Percentiles rank a stretch among this genome's conserved stretches.
Evolutionary conservation across 108 stramenopile species (phyloP).

Genomic region (Pseudonitzschia multiseries): DNA sequence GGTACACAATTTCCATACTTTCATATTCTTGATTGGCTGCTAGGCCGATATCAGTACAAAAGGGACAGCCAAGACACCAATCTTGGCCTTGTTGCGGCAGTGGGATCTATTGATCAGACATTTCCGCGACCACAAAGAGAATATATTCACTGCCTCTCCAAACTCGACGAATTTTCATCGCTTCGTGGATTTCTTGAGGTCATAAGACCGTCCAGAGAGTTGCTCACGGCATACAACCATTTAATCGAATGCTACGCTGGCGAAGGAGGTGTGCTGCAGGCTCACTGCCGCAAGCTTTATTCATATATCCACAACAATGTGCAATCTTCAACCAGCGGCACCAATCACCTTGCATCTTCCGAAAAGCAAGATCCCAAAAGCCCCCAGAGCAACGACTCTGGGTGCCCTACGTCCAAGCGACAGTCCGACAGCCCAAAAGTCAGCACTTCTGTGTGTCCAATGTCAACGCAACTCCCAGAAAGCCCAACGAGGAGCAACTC

Average conservation of each 20-base stretch:
- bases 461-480: neutral
- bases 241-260: slow-evolving; percentile 40
- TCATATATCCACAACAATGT: slow-evolving; percentile 40
- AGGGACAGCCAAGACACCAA: neutral
- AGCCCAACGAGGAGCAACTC: neutral
- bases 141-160: slow-evolving; percentile 20
- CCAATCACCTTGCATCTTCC: slow-evolving; percentile 20
- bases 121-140: slow-evolving; percentile 32
- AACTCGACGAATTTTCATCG: slow-evolving; percentile 16
- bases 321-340: slow-evolving; percentile 33
- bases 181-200: slow-evolving; percentile 34
- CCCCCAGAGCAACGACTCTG: neutral
- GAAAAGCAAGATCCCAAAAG: neutral
- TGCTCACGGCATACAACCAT: slow-evolving; percentile 35
- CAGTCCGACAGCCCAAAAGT: neutral
- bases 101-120: slow-evolving; percentile 26
- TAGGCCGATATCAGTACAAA: slow-evolving; percentile 29
- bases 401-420: slow-evolving; percentile 2
- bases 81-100: slow-evolving; percentile 21
- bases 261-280: slow-evolving; percentile 33
- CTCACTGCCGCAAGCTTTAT: slow-evolving; percentile 37
- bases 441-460: neutral
- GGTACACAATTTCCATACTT: slow-evolving; percentile 39
- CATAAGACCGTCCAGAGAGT: slow-evolving; percentile 12
- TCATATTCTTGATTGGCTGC: slow-evolving; percentile 34